Evolutionary conservation across 169 alveolate species (phyloP).

Genomic region (Plasmodium vivax): DNA sequence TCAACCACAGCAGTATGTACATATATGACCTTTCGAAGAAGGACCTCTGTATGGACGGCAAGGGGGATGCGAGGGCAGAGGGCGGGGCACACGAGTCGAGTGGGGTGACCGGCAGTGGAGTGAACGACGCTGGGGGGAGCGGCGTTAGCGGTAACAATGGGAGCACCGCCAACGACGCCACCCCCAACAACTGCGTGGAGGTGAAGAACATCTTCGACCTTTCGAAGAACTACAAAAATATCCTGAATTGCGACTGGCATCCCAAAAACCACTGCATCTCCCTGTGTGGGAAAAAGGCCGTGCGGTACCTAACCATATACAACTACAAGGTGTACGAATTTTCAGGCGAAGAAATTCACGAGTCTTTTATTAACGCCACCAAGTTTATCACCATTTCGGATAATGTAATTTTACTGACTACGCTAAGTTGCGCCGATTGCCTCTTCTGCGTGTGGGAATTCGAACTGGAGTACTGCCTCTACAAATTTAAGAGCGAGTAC

Average conservation of each 20-base stretch:
- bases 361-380: slow-evolving; percentile 36
- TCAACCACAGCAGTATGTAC: slow-evolving; percentile 49
- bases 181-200: slow-evolving; percentile 2
- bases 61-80: background rate
- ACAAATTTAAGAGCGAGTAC: slow-evolving; percentile 68
- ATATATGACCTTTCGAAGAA: slow-evolving; percentile 46
- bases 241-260: slow-evolving; percentile 69
- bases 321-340: slow-evolving; percentile 69
- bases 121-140: background rate
- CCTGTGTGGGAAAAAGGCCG: slow-evolving; percentile 56
- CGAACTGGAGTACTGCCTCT: slow-evolving; percentile 61
- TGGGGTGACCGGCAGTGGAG: background rate
- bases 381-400: slow-evolving; percentile 54
- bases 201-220: slow-evolving; percentile 33
- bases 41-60: background rate
- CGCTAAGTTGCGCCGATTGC: slow-evolving; percentile 63
- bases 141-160: background rate
- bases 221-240: slow-evolving; percentile 65
- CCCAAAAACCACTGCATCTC: slow-evolving; percentile 69
- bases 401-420: slow-evolving; percentile 35
- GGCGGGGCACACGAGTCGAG: background rate
- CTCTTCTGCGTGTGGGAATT: slow-evolving; percentile 73
- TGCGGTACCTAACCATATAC: slow-evolving; percentile 54
- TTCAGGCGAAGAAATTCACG: slow-evolving; percentile 48
- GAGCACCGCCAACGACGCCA: background rate